Evolutionary conservation across 1,284 basidiomycete genomes (phyloP).

Genomic region (Heliocybe sulcata): DNA sequence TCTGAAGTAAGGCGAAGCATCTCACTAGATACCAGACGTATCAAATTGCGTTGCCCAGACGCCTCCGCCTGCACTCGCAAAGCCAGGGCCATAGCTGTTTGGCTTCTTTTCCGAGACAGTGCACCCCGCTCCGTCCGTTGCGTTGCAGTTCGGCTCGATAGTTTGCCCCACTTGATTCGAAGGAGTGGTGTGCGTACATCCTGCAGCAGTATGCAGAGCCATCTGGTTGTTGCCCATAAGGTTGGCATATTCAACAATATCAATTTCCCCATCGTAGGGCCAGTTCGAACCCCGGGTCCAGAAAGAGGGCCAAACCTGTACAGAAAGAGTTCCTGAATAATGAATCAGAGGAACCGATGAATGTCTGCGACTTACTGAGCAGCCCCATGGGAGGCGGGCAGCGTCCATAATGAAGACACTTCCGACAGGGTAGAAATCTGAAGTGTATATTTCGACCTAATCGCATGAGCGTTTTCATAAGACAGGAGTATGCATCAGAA

Average conservation of each 20-base stretch:
- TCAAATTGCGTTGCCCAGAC: conserved; percentile 70
- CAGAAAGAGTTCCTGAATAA: background rate
- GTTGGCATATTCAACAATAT: conserved; percentile 42
- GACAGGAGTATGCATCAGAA: background rate
- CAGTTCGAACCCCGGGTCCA: conserved; percentile 48
- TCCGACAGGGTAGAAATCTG: conserved; percentile 40
- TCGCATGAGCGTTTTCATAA: background rate
- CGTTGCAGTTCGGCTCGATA: conserved; percentile 33
- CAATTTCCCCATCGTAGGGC: conserved; percentile 52
- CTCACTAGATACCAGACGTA: conserved; percentile 48
- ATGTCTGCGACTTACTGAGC: conserved; percentile 38
- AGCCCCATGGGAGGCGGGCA: conserved; percentile 46
- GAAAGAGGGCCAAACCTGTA: conserved; percentile 44
- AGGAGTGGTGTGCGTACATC: conserved; percentile 21
- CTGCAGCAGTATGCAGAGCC: conserved; percentile 35
- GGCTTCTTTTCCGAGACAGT: conserved; percentile 48
- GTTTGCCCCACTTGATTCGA: conserved; percentile 20
- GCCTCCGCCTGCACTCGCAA: conserved; percentile 62
- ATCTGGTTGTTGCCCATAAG: conserved; percentile 37
- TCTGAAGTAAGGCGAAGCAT: conserved; percentile 12
- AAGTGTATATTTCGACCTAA: conserved; percentile 45
- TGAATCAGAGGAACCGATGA: background rate
- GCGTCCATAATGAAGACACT: conserved; percentile 43
- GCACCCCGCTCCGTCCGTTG: conserved; percentile 45
- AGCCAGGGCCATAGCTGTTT: conserved; percentile 53